These are phyloP conservation scores for Corylus heterophylla DNA, from an alignment of 306 rosid genomes.

Conservation along the genomic window DNA sequence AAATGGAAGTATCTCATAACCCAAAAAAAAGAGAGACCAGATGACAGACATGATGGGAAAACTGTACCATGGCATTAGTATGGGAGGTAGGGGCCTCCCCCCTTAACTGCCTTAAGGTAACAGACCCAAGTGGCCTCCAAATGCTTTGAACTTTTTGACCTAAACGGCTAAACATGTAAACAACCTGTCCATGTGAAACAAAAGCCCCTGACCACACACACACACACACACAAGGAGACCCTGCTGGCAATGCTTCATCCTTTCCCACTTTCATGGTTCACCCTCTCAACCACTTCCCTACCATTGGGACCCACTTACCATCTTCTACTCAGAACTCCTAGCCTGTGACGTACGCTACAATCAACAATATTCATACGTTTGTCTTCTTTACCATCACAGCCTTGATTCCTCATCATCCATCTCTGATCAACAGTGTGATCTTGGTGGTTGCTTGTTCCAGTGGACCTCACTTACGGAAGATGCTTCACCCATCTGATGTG, in stretches of 20 bases:
- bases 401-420: not conserved
- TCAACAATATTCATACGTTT: not conserved
- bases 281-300: conserved; percentile 1
- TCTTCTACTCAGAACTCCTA: not conserved
- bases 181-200: conserved; percentile 21
- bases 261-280: not conserved
- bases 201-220: conserved; percentile 27
- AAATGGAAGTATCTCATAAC: too few species aligned
- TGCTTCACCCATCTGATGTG: conserved; percentile 19
- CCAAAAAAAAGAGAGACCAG: too few species aligned
- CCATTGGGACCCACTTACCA: not conserved
- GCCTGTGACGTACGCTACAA: not conserved
- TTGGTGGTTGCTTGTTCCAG: conserved; percentile 21
- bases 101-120: not conserved
- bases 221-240: conserved; percentile 9
- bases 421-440: not conserved
- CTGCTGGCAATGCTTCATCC: not conserved
- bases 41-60: conserved; percentile 11
- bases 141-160: conserved; percentile 18
- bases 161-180: conserved; percentile 12
- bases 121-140: conserved; percentile 21
- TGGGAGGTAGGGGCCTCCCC: conserved; percentile 30
- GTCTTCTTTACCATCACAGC: not conserved
- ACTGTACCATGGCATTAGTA: not conserved
- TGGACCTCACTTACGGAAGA: conserved; percentile 32